Evolutionary conservation across 495 filamentous ascomycete species (phyloP), one percentile per base, ranked within the genome.

Genomic region (Wilcoxina mikolae): DNA sequence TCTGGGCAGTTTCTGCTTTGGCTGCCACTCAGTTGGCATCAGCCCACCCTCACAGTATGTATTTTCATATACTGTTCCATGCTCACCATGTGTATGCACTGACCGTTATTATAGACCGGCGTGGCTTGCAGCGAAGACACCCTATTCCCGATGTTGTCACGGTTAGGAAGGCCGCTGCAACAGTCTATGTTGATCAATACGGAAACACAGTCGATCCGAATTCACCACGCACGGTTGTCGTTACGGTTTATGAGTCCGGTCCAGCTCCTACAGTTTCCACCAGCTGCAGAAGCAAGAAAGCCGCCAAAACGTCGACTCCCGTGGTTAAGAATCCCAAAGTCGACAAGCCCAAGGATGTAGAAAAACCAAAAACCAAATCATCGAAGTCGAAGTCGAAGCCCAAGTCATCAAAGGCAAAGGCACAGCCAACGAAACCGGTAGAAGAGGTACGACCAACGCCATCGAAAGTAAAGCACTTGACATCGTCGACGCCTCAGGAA

Each of bases 171-270:
- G 58, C 64, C 24, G 53, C 68, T 28, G 64, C 65, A 26, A 69
- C 65, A 17, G 71, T 73, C 42, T 72, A 64, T 39, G 67, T 86
- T 25, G 75, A 90, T 62, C 69, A 78, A 47, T 55, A 77, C 51
- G 81, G 83, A 51, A 70, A 77, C 5, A 71, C 72, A 0, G 54
- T 83, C 27, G 57, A 54, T 39, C 42, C 47, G 3, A 39, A 39
- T 27, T 22, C 46, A 11, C 24, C 46, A 2, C 46, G 20, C 5
- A 49, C 46, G 3, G 12, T 49, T 15, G 29, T 23, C 23, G 46
- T 49, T 10, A 49, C 46, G 12, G 46, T 49, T 15, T 12, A 9
- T 20, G 46, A 15, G 11, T 15, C 46, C 15, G 24, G 9, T 9
- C 23, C 24, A 27, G 11, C n/a, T 20, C 15, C 23, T 18, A 24